Evolutionary conservation across 106 monocot species (phyloP).

Genomic region (Dioscorea alata): DNA sequence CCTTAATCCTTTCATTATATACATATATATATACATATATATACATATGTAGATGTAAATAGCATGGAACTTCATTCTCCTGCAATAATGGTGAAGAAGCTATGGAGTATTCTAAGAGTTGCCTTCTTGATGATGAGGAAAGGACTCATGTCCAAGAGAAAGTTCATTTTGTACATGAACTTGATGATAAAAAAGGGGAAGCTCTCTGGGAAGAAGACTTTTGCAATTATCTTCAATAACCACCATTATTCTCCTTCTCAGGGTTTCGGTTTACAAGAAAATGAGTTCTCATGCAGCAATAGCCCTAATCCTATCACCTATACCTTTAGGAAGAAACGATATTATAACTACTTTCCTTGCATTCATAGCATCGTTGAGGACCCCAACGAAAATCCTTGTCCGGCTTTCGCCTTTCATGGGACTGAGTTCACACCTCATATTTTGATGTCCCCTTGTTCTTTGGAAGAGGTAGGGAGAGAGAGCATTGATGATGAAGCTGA

Average conservation of each 20-base stretch:
- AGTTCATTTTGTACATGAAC: slow-evolving; percentile 13
- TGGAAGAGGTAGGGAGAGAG: background rate
- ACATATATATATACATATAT: no score
- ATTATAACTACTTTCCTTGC: slow-evolving; percentile 17
- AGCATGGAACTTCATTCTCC: no score
- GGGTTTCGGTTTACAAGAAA: slow-evolving; percentile 5
- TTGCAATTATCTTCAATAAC: background rate
- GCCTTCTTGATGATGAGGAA: slow-evolving; percentile 15
- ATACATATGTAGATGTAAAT: no score
- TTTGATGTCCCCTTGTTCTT: no score
- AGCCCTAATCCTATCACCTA: slow-evolving; percentile 7
- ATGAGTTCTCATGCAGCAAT: slow-evolving; percentile 22
- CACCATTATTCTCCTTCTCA: background rate
- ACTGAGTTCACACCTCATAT: no score
- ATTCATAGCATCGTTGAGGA: background rate
- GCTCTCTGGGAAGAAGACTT: slow-evolving; percentile 1
- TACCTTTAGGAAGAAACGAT: no score
- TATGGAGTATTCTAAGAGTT: slow-evolving; percentile 3
- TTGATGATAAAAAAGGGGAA: slow-evolving; percentile 18
- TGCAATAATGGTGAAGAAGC: slow-evolving; percentile 10
- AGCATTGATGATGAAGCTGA: slow-evolving; percentile 46
- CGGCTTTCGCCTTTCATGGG: no score
- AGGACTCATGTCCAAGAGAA: slow-evolving; percentile 13
- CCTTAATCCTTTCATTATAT: no score
- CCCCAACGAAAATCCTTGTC: no score